Base-by-base conservation (phyloP, 202 grass and related monocot species). In the Zoysia matrella region DNA sequence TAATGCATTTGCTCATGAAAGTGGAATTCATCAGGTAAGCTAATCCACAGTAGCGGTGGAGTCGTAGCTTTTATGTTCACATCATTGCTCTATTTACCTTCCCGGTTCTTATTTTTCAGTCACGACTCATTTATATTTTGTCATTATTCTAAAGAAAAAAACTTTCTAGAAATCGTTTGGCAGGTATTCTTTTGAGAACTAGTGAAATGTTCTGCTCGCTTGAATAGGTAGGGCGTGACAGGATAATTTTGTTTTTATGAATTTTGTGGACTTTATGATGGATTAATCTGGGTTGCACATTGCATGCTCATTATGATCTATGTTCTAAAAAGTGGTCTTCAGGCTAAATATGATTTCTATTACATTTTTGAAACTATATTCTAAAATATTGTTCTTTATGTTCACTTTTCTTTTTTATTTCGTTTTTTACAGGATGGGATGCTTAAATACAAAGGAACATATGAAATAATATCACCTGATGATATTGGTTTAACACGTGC, bases 381-480 rank as follows among this genome's bases (percentile, higher is more conserved):
- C 13, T 75, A 57, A 5, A 71, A 8, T 71, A 12, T 4, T 0
- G 30, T 3, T 80, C 22, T 74, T 74, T 6, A 60, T 81, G 6
- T 49, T 86, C 9, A 68, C n/a, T 45, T 84, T 68, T 51, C n/a
- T 69, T 30, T 30, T 30, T 72, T 13, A 6, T 48, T 86, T 61
- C 75, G 0, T 8, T 78, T 78, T 73, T 88, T 36, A 64, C 50
- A 99, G 96, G 96, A 99, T 89, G 96, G 96, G 9, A 98, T 98
- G 96, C 90, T 98, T 81, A 98, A 98, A 80, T 84, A 95, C 79
- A 98, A 98, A 83, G 93, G 87, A 73, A 98, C 96, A 55, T 98
- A 98, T 82, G 96, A 98, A 90, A 98, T 98, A 80, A 95, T 98
- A 78, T 98, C 92, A 0, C 96, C 96, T 72, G 91, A 98, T 39